Conservation (phyloP, 192 early-diverging fungal genomes). For the Umbelopsis sp. region DNA sequence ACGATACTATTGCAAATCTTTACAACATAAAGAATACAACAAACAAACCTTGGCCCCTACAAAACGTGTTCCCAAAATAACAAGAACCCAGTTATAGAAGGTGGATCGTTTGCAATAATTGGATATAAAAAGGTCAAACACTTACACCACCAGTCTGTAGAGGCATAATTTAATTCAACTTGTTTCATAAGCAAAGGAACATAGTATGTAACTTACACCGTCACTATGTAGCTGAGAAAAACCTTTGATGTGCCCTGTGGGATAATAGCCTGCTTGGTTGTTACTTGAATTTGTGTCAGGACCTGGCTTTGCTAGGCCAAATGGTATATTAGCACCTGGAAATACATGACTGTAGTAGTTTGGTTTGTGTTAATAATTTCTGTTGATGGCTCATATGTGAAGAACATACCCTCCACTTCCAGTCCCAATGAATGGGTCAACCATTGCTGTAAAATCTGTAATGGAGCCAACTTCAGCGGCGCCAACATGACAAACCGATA, state of each 20-base stretch:
- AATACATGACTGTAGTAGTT: background rate
- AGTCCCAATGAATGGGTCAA: slow-evolving; percentile 10
- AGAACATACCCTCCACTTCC: background rate
- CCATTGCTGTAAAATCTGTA: slow-evolving; percentile 1
- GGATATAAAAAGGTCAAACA: background rate
- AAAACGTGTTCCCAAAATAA: background rate
- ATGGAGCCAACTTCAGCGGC: background rate
- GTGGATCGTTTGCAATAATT: background rate
- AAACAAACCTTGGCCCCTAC: background rate
- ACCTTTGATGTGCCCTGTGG: slow-evolving; percentile 22
- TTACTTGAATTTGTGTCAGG: slow-evolving; percentile 24
- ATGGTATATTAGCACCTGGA: slow-evolving; percentile 28
- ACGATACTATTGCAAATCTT: background rate
- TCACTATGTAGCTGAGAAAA: slow-evolving; percentile 31
- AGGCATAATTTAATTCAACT: background rate
- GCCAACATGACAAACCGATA: background rate
- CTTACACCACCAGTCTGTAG: slow-evolving; percentile 7
- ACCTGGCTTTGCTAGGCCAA: slow-evolving; percentile 39
- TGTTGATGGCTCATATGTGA: background rate
- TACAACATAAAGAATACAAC: background rate
- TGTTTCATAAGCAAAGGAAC: background rate
- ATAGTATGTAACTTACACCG: background rate
- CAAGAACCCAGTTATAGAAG: background rate
- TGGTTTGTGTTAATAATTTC: background rate
- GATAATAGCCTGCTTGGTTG: slow-evolving; percentile 29